Base-by-base conservation (phyloP, 176 grass and related monocot genomes). In the Raddia guianensis region DNA sequence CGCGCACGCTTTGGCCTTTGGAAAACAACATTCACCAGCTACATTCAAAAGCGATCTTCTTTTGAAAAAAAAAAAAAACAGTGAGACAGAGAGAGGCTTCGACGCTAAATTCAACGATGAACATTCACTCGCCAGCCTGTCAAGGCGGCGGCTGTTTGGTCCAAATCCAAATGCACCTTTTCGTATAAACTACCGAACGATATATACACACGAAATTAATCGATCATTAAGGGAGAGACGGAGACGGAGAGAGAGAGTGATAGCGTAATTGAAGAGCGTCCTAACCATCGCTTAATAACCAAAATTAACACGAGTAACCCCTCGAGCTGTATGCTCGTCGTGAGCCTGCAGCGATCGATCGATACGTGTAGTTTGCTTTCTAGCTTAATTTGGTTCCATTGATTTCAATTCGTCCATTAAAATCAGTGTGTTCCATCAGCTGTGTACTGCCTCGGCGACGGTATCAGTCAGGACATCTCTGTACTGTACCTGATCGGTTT, bases 161-260 rank as follows among this genome's bases (percentile, higher is more conserved):
- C 63, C 63, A 57, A 58, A 84, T 84, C 82, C 54, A 61, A 44
- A 48, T 61, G 54, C 12, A 84, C 14, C 74, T 68, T 84, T 32
- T 51, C 8, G 5, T 11, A 32, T 2, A 84, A 62, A 54, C 18
- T 69, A 19, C 7, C 73, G 46, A 61, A 46, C 73, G 46, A 61
- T 60, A n/a, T n/a, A n/a, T n/a, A 64, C 27, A 10, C 12, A 32
- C 7, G 13, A 42, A 27, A n/a, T 43, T n/a, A 75, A 49, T 27
- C 27, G 8, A 37, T 75, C 60, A 60, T 9, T 46, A 60, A 42
- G 48, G 3, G 48, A 1, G 12, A 5, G 48, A 56, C 6, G 8
- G 48, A 5, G 12, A 5, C 3, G n/a, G 16, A n/a, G 18, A 19
- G 55, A 70, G 67, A 70, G 48, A 12, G 11, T 5, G 67, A 32